These are phyloP conservation scores for Ganoderma leucocontextum DNA, from an alignment of 1,284 basidiomycete genomes.

Conservation along the genomic window DNA sequence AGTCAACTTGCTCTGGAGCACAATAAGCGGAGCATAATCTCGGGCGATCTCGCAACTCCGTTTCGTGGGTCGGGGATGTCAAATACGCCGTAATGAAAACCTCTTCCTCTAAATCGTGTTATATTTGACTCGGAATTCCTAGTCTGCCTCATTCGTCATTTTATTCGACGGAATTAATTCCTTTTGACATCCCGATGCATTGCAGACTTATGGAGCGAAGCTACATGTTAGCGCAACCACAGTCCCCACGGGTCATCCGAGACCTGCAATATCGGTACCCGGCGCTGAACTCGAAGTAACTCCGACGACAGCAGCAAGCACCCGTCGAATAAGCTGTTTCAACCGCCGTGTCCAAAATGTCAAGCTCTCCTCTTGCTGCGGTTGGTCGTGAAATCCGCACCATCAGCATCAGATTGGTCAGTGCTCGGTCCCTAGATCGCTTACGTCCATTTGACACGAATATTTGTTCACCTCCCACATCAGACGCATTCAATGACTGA, in stretches of 20 bases:
- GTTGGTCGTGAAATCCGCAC: not conserved
- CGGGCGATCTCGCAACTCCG: not conserved
- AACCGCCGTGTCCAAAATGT: not conserved
- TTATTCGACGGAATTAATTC: not conserved
- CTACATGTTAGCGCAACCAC: not conserved
- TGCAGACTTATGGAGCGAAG: not conserved
- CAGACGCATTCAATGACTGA: not conserved
- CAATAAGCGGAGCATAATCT: not conserved
- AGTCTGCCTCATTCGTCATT: not conserved
- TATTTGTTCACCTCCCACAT: not conserved
- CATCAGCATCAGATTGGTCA: conserved; percentile 5
- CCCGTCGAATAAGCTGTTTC: conserved; percentile 1
- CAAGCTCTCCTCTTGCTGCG: conserved; percentile 5
- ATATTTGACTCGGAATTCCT: not conserved
- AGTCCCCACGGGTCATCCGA: not conserved
- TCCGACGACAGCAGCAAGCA: not conserved
- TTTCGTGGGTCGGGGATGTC: not conserved
- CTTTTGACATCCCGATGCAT: not conserved
- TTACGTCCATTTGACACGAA: conserved; percentile 1
- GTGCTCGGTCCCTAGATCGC: not conserved
- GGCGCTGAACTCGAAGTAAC: not conserved
- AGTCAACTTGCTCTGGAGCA: not conserved
- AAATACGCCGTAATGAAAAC: not conserved
- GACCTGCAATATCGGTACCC: not conserved
- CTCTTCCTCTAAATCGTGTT: conserved; percentile 1